Percentiles rank a stretch among this genome's conserved stretches.
Evolutionary conservation across 78 protist species (phyloP).

Genomic region (Reticulomyxa filosa): DNA sequence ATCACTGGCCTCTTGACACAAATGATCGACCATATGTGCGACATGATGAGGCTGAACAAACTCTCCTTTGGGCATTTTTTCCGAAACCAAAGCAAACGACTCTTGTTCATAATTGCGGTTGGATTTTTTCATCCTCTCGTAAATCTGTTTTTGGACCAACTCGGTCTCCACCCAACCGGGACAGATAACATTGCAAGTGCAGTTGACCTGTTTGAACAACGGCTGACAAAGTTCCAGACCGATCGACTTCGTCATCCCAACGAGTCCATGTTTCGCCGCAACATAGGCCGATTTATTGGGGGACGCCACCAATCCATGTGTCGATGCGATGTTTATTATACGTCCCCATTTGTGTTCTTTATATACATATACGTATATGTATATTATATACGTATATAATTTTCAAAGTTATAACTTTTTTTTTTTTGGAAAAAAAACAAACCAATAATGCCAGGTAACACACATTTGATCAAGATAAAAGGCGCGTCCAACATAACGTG

Average conservation of each 20-base stretch:
- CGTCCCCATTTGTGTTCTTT: too few species aligned
- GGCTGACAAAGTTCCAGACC: background rate
- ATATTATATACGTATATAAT: too few species aligned
- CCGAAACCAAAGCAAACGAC: background rate
- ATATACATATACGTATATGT: too few species aligned
- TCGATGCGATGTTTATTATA: conserved; percentile 7
- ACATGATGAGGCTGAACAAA: too few species aligned
- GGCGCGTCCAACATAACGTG: background rate
- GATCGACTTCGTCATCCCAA: conserved; percentile 4
- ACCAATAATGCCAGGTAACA: background rate
- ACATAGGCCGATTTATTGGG: conserved; percentile 11
- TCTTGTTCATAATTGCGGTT: too few species aligned
- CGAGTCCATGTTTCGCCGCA: conserved; percentile 17
- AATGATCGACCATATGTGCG: background rate
- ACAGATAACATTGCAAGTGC: too few species aligned
- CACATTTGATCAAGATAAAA: background rate
- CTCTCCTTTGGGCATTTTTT: too few species aligned
- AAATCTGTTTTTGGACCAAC: conserved; percentile 13
- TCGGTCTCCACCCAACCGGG: conserved; percentile 2
- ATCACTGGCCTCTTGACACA: background rate
- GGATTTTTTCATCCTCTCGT: too few species aligned
- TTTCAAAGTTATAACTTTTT: too few species aligned
- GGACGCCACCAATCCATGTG: background rate
- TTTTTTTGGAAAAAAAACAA: too few species aligned
- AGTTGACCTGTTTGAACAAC: too few species aligned